These are phyloP conservation scores for Fusarium sarcochroum DNA, from an alignment of 2,329 filamentous ascomycete genomes.

Conservation along the genomic window DNA sequence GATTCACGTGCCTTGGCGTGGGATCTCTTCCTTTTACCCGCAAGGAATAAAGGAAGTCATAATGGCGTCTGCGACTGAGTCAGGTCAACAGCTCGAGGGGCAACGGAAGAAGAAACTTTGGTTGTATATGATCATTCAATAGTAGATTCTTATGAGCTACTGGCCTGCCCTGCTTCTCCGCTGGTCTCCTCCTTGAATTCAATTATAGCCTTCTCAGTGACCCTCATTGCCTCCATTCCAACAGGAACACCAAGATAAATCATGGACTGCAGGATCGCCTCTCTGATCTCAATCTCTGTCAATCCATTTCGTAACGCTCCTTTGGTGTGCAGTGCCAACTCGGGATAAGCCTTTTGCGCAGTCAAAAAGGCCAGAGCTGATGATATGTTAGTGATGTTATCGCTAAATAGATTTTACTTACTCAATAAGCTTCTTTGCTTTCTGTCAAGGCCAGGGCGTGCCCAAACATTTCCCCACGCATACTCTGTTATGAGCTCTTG, in stretches of 20 bases:
- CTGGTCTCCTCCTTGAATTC: slow-evolving; percentile 8
- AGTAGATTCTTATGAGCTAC: not conserved
- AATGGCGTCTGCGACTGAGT: not conserved
- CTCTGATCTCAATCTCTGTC: slow-evolving; percentile 38
- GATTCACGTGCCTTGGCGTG: slow-evolving; percentile 13
- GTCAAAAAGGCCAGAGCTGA: slow-evolving; percentile 37
- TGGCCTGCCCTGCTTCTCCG: not conserved
- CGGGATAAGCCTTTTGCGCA: slow-evolving; percentile 30
- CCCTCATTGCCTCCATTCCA: slow-evolving; percentile 37
- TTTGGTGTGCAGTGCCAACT: slow-evolving; percentile 35
- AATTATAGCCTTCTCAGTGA: slow-evolving; percentile 31
- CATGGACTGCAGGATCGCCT: slow-evolving; percentile 37
- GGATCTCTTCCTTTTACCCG: slow-evolving; percentile 38
- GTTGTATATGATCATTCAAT: not conserved
- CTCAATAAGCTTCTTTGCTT: slow-evolving; percentile 41
- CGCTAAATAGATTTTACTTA: not conserved
- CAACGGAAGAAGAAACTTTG: not conserved
- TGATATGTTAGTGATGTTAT: not conserved
- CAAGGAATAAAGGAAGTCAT: slow-evolving; percentile 30
- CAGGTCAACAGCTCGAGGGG: rapidly evolving
- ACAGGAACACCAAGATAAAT: slow-evolving; percentile 39
- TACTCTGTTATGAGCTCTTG: slow-evolving; percentile 40
- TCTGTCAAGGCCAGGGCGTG: slow-evolving; percentile 31
- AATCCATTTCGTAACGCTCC: slow-evolving; percentile 35
- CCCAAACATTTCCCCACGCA: slow-evolving; percentile 36